phyloP scores from a whole-genome alignment of 2,329 filamentous ascomycete species.

The Aspergillus awamori region DNA sequence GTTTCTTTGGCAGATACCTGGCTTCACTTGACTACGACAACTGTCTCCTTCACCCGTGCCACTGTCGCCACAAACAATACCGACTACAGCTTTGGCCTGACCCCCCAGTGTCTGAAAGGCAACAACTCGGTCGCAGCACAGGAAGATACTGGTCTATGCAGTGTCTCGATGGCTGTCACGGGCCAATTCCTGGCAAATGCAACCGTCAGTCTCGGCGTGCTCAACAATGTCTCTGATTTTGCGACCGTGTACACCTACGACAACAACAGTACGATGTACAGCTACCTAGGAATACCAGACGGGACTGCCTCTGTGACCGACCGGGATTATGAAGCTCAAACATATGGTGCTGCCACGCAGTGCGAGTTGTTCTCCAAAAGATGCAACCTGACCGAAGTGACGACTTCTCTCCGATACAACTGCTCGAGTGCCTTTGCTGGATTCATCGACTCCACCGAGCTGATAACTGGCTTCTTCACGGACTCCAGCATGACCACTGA shows the following conservation, averaged over 20 bases:
- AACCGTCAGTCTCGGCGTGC: neutral
- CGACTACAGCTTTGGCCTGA: slow-evolving; percentile 11
- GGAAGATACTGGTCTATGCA: neutral
- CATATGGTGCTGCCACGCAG: slow-evolving; percentile 21
- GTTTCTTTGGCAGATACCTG: slow-evolving; percentile 29
- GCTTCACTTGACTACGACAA: slow-evolving; percentile 30
- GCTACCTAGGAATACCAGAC: neutral
- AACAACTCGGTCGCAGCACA: slow-evolving; percentile 3
- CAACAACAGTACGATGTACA: neutral
- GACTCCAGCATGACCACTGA: neutral
- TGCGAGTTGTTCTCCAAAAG: slow-evolving; percentile 22
- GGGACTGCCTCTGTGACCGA: neutral
- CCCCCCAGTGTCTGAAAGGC: neutral
- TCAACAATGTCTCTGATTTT: neutral
- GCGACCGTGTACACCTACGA: neutral
- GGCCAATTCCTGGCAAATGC: neutral
- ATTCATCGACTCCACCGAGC: neutral
- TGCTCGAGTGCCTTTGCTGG: neutral
- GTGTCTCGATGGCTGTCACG: neutral
- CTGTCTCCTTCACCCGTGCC: slow-evolving; percentile 22
- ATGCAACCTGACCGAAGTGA: slow-evolving; percentile 18
- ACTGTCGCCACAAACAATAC: neutral
- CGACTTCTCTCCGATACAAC: neutral
- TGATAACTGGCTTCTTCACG: neutral
- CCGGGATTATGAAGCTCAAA: slow-evolving; percentile 24